phyloP scores from a whole-genome alignment of 352 stramenopile genomes.

The Pythium phragmitis region DNA sequence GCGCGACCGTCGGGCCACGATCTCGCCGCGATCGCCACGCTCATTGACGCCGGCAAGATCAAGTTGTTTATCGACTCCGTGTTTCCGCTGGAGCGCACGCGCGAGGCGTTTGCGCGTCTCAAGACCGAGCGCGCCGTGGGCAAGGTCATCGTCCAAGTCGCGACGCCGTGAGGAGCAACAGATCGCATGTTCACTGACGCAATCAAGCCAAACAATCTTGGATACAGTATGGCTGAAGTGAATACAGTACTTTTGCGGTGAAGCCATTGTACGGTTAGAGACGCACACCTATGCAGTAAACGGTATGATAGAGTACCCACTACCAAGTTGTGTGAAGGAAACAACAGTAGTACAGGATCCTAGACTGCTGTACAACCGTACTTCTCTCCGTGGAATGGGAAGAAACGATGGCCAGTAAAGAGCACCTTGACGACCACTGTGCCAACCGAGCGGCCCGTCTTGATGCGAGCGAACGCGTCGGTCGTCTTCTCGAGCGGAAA shows the following conservation, averaged over 20 bases:
- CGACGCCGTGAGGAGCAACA: background rate
- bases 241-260: too few relatives aligned
- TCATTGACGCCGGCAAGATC: constrained; percentile 32
- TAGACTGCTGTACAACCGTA: too few relatives aligned
- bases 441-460: constrained; percentile 43
- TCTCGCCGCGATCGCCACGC: constrained; percentile 29
- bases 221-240: too few relatives aligned
- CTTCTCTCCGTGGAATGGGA: too few relatives aligned
- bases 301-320: too few relatives aligned
- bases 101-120: constrained; percentile 33
- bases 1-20: constrained; percentile 22
- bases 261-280: too few relatives aligned
- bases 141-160: constrained; percentile 23
- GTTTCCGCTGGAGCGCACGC: constrained; percentile 34
- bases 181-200: too few relatives aligned
- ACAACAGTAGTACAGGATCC: too few relatives aligned
- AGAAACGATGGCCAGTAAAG: too few relatives aligned
- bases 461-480: constrained; percentile 45
- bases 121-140: constrained; percentile 39
- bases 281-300: too few relatives aligned
- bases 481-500: constrained; percentile 41
- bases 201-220: too few relatives aligned
- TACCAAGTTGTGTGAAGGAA: too few relatives aligned
- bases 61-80: constrained; percentile 25
- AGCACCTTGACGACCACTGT: constrained; percentile 68